A percentile compares a stretch with the other conserved stretches of the same genome.
phyloP scores from a whole-genome alignment of 169 alveolate species.

The Eimeria acervulina region DNA sequence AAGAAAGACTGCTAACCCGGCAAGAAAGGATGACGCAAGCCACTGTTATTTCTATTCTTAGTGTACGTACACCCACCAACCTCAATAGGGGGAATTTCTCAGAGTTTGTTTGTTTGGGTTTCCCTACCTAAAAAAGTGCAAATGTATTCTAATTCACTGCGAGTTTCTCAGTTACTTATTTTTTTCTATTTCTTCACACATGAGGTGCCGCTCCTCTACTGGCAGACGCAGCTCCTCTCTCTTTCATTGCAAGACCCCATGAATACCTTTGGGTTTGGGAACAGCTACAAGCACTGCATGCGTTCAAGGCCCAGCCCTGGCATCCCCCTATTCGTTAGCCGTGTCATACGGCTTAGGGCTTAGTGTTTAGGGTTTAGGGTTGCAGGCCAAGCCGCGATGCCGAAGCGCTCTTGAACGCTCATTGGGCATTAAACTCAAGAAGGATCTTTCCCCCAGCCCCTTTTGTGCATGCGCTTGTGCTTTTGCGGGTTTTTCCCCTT shows the following conservation, averaged over 20 bases:
- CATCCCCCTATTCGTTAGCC: background rate
- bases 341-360: background rate
- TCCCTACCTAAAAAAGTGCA: background rate
- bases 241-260: background rate
- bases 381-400: background rate
- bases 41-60: background rate
- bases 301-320: background rate
- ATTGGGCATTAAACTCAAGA: background rate
- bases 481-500: background rate
- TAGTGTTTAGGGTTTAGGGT: conserved; percentile 18
- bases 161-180: background rate
- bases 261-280: background rate
- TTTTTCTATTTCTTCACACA: background rate
- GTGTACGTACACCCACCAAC: background rate
- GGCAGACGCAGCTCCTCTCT: background rate
- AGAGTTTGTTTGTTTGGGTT: background rate
- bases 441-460: conserved; percentile 11
- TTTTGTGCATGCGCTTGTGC: background rate
- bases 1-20: background rate
- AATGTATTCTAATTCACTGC: background rate
- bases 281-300: conserved; percentile 3
- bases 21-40: background rate
- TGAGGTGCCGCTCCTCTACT: background rate
- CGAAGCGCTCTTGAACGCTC: background rate
- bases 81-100: background rate